Evolutionary conservation across 768 basidiomycete genomes (phyloP), one percentile per base, ranked within the genome.

Genomic region (Hygrocybe coccinea): DNA sequence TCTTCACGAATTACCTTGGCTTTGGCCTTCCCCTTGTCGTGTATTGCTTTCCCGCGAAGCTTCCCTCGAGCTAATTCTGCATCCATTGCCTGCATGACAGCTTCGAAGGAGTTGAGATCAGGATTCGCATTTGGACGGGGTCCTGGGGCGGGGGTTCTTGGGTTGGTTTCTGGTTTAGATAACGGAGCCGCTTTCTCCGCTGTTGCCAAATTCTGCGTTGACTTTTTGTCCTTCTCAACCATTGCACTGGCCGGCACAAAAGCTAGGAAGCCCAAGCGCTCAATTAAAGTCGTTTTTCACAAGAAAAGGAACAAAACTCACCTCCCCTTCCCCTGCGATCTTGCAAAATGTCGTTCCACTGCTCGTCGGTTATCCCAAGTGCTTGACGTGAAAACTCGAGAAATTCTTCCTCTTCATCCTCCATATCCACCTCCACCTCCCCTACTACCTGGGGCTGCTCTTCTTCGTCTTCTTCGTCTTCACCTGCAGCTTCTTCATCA

Each of bases 51-150:
- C 39, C 50, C 29, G 62, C 68, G 60, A 35, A 44, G 55, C 46
- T 63, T 58, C 25, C 73, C 76, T 14, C 76, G 80, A 17, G 75
- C 76, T 29, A 99, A 76, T 62, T 97, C 90, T 15, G 75, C 80
- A 62, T 99, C 97, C 86, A 98, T 91, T 2, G 93, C 93, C 65
- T 83, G 81, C 97, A 98, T 98, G 33, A 98, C 91, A 1, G 88
- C 82, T 66, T 99, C 97, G 59, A 99, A 98, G 0, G 93, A 94
- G 67, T 95, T 82, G 19, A 98, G 77, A 46, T 85, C 82, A 3
- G 85, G 81, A 67, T 93, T 89, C 6, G 71, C 67, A 52, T 72
- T 75, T 11, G 75, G 75, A 17, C 71, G 72, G 14, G 74, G 69
- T 2, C 71, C 74, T 33, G 72, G 59, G n/a, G 57, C 60, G 15